These are phyloP conservation scores for Craspedostauros australis DNA, from an alignment of 108 stramenopile genomes.

Conservation along the genomic window DNA sequence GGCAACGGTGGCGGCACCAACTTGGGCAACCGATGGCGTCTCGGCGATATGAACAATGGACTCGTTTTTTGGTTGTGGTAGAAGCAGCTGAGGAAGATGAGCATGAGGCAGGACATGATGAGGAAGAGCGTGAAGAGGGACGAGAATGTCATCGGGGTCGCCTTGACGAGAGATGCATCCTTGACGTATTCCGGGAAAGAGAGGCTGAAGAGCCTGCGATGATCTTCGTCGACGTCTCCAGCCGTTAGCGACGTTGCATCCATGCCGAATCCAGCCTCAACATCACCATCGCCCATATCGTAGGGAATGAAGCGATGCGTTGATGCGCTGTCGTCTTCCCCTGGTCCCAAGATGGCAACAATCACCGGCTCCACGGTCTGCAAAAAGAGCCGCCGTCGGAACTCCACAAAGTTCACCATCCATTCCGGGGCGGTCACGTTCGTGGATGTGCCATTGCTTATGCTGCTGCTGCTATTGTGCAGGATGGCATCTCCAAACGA, in stretches of 20 bases:
- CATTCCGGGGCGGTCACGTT: slow-evolving; percentile 54
- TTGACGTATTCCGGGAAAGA: slow-evolving; percentile 70
- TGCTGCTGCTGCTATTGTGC: no score
- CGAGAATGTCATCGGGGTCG: slow-evolving; percentile 77
- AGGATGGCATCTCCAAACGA: no score
- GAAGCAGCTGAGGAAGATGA: slow-evolving; percentile 77
- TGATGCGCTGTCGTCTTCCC: slow-evolving; percentile 21
- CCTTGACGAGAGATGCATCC: slow-evolving; percentile 41
- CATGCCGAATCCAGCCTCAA: not conserved
- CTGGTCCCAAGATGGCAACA: slow-evolving; percentile 58
- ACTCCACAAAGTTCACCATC: slow-evolving; percentile 53
- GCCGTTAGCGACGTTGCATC: not conserved
- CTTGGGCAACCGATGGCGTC: slow-evolving; percentile 82
- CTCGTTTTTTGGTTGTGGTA: slow-evolving; percentile 85
- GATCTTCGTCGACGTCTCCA: slow-evolving; percentile 5
- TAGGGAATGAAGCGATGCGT: not conserved
- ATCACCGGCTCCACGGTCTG: slow-evolving; percentile 70
- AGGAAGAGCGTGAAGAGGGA: slow-evolving; percentile 60
- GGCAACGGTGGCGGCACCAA: slow-evolving; percentile 79
- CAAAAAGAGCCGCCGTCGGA: slow-evolving; percentile 63
- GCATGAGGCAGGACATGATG: slow-evolving; percentile 50
- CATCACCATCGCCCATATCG: not conserved
- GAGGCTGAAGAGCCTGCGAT: slow-evolving; percentile 51
- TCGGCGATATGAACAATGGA: slow-evolving; percentile 74
- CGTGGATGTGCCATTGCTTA: no score